phyloP scores from a whole-genome alignment of 2,329 filamentous ascomycete species.

The Trichophaea hybrida region DNA sequence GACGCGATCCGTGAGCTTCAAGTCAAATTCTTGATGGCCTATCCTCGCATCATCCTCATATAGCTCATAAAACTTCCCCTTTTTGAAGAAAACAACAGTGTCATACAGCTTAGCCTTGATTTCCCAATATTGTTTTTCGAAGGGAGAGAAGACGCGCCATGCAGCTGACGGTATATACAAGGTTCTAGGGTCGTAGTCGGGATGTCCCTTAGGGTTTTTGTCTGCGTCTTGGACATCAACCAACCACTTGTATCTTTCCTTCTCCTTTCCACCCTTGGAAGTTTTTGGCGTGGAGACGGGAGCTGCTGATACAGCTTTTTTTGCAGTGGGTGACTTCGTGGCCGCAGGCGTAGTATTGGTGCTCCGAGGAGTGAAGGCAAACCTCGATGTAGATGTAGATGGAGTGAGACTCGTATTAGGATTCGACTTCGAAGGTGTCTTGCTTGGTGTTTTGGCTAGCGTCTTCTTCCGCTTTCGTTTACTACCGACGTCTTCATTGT shows the following conservation, averaged over 20 bases:
- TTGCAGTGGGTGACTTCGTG: not conserved
- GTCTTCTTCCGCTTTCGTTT: constrained; percentile 1
- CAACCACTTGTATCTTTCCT: constrained; percentile 79
- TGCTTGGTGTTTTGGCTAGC: constrained; percentile 32
- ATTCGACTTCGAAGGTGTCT: constrained; percentile 30
- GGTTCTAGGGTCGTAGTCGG: constrained; percentile 81
- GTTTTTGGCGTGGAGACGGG: not conserved
- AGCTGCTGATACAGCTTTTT: not conserved
- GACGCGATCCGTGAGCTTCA: constrained; percentile 93
- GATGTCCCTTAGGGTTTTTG: constrained; percentile 56
- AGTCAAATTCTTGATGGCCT: constrained; percentile 88
- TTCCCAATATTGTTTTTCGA: constrained; percentile 98
- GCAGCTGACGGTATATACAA: constrained; percentile 76
- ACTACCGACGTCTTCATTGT: constrained; percentile 30
- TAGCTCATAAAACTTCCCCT: constrained; percentile 97
- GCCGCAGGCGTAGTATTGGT: constrained; percentile 6
- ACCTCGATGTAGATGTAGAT: constrained; percentile 11
- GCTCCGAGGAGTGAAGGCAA: constrained; percentile 13
- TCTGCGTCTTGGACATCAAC: constrained; percentile 76
- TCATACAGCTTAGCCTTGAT: constrained; percentile 98
- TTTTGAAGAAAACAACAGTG: constrained; percentile 98
- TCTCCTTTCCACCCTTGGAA: constrained; percentile 37
- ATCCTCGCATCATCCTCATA: constrained; percentile 94
- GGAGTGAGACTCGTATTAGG: constrained; percentile 20
- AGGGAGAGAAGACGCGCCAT: constrained; percentile 73